Evolutionary conservation across 1,284 basidiomycete genomes (phyloP), one percentile per base, ranked within the genome.

Genomic region (Pseudozyma flocculosa): DNA sequence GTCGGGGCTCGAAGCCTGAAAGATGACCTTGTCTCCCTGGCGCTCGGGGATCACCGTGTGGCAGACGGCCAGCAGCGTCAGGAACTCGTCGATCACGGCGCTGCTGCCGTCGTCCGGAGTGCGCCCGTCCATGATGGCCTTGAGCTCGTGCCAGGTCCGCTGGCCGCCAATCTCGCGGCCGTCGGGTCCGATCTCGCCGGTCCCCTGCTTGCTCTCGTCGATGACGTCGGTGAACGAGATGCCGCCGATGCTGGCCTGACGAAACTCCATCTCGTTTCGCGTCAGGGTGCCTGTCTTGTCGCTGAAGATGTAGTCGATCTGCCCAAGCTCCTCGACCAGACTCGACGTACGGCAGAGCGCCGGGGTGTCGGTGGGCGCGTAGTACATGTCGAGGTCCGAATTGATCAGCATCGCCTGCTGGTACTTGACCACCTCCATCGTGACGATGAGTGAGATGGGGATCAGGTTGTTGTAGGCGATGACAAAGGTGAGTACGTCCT

Each of bases 401-500:
- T 97, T 98, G 83, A 98, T 98, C 49, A 97, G 85, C 45, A 89
- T 87, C 0, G 95, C 93, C 80, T 97, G 95, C 79, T 96, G 92
- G 75, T 88, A 97, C 79, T 97, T 97, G 82, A 98, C 95, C 24
- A 98, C 89, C 81, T 99, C 95, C 88, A 98, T 97, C 1, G 95
- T 97, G 73, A 99, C 94, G 75, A 98, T 95, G 66, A 99, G 86
- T 18, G 94, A 98, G 76, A 99, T 99, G 8, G 95, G 95, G 63
- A 98, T 97, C 70, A 99, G 83, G 81, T 98, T 98, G 83, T 97
- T 98, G 83, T 97, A 96, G 37, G 96, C 84, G 78, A 98, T 96
- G 80, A 98, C 91, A 81, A 97, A 99, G 1, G 95, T 98, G 42
- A 98, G 83, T 56, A 98, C 92, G 78, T 97, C 94, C 88, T 80